These are phyloP conservation scores for Anisodus acutangulus DNA, from an alignment of 257 asterid genomes.

Conservation along the genomic window DNA sequence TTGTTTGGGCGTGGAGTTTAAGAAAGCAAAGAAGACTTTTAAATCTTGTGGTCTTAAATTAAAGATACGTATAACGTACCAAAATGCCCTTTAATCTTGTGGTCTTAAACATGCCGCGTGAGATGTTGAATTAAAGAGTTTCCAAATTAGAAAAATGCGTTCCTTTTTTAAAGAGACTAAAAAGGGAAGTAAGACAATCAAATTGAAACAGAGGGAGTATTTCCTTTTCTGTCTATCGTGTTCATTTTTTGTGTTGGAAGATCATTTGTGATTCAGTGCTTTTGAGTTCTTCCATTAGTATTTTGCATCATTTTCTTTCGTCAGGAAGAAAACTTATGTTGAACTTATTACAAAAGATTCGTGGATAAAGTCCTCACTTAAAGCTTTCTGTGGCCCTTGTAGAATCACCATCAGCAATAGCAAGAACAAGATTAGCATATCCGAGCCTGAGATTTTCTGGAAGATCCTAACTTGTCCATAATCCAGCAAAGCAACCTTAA, in stretches of 20 bases:
- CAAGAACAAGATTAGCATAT: constrained; percentile 87
- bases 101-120: no score
- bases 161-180: no score
- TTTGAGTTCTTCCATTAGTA: background rate
- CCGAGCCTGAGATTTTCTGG: constrained; percentile 89
- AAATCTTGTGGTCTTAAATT: no score
- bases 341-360: background rate
- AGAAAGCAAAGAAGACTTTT: no score
- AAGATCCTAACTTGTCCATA: constrained; percentile 99
- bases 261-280: background rate
- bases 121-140: no score
- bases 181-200: no score
- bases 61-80: no score
- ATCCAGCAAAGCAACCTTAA: constrained; percentile 93
- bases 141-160: no score
- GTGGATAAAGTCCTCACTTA: background rate
- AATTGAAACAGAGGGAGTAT: no score
- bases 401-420: constrained; percentile 77
- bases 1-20: no score
- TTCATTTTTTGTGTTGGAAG: background rate
- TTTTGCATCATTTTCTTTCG: background rate
- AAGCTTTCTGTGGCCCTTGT: background rate
- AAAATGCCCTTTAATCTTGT: no score
- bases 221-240: background rate
- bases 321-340: background rate